These are phyloP conservation scores for Lagerstroemia speciosa DNA, from an alignment of 345 rosid species.

Conservation along the genomic window DNA sequence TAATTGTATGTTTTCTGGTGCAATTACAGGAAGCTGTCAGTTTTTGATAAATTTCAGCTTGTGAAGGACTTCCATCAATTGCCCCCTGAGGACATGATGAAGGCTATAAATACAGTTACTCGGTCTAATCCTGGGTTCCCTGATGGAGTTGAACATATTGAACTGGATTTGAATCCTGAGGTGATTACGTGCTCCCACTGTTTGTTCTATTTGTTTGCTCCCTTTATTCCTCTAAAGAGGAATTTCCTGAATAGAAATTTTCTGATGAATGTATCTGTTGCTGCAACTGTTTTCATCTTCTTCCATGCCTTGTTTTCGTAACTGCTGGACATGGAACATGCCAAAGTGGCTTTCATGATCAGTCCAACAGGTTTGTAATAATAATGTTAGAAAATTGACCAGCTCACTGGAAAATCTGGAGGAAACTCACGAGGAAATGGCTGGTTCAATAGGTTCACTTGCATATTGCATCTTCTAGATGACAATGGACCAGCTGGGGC, in stretches of 20 bases:
- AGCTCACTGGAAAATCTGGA: not conserved
- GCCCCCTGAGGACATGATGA: slow-evolving; percentile 61
- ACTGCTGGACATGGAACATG: not conserved
- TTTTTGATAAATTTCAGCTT: slow-evolving; percentile 60
- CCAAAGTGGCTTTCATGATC: not conserved
- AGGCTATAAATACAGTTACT: slow-evolving; percentile 68
- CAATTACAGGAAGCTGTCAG: slow-evolving; percentile 48
- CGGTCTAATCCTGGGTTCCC: slow-evolving; percentile 50
- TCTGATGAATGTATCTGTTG: not conserved
- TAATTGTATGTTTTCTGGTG: not conserved
- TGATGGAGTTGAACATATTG: slow-evolving; percentile 53
- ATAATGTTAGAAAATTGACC: not conserved
- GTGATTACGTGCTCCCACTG: slow-evolving; percentile 12
- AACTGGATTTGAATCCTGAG: slow-evolving; percentile 73
- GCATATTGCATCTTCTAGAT: no score
- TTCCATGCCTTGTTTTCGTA: not conserved
- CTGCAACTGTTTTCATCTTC: not conserved
- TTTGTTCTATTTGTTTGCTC: not conserved
- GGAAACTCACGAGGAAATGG: not conserved
- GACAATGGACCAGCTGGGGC: not conserved
- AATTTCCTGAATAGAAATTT: not conserved
- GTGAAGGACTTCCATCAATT: slow-evolving; percentile 46
- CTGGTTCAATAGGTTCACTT: no score
- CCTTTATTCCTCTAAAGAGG: not conserved
- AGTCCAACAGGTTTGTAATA: not conserved